These are phyloP conservation scores for Aspergillus sclerotioniger DNA, from an alignment of 495 filamentous ascomycete genomes.

Conservation along the genomic window DNA sequence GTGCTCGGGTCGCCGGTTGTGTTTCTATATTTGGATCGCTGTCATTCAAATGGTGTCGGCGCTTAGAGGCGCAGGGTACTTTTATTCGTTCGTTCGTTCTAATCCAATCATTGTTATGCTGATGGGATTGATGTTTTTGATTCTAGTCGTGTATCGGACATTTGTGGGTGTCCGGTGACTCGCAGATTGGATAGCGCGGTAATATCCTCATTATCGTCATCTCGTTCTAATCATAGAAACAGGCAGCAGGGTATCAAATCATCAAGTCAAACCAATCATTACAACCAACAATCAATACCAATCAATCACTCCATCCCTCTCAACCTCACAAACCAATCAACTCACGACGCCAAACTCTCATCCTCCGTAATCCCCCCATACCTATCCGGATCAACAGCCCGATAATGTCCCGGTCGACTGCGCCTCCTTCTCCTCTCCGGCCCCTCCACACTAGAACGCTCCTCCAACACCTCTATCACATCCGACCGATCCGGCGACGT, in stretches of 20 bases:
- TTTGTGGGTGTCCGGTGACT: too few species aligned
- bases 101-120: background rate
- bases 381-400: slow-evolving; percentile 20
- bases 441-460: slow-evolving; percentile 22
- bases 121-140: background rate
- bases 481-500: slow-evolving; percentile 32
- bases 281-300: slow-evolving; percentile 1
- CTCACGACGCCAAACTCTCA: slow-evolving; percentile 31
- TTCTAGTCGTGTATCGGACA: background rate
- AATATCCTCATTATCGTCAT: background rate
- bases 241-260: slow-evolving; percentile 9
- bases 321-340: slow-evolving; percentile 13
- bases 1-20: background rate
- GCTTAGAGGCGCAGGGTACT: background rate
- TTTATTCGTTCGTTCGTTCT: background rate
- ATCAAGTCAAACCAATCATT: background rate
- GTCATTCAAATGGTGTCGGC: background rate
- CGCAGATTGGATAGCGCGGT: too few species aligned
- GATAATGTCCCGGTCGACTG: background rate
- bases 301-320: background rate
- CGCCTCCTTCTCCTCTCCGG: background rate
- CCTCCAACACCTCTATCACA: slow-evolving; percentile 32
- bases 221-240: background rate
- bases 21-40: background rate
- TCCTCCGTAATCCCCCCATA: slow-evolving; percentile 26